Conservation (phyloP, 2,329 filamentous ascomycete genomes). For the Cladophialophora chaetospira region DNA sequence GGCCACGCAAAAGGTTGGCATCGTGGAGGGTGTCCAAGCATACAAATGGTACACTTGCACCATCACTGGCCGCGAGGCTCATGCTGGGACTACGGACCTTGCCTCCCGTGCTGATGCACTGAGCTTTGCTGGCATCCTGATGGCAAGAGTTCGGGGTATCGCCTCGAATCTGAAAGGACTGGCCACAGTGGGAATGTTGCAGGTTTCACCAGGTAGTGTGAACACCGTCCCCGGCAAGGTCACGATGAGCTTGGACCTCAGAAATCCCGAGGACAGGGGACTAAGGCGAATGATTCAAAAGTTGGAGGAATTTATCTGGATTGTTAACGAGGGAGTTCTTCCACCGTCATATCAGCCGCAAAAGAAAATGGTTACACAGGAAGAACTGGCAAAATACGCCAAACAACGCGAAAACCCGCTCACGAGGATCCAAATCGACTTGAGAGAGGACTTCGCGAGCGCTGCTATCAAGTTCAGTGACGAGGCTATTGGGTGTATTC, state of each 20-base stretch:
- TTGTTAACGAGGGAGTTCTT: constrained; percentile 57
- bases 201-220: constrained; percentile 66
- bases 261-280: constrained; percentile 26
- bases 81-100: constrained; percentile 75
- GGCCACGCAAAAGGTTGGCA: constrained; percentile 63
- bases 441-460: constrained; percentile 36
- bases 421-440: constrained; percentile 15
- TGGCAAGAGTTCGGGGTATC: constrained; percentile 64
- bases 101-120: constrained; percentile 67
- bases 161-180: constrained; percentile 61
- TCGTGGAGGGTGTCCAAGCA: constrained; percentile 72
- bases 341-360: no score
- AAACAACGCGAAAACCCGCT: constrained; percentile 5
- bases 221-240: constrained; percentile 74
- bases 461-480: constrained; percentile 66
- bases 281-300: constrained; percentile 21
- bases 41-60: constrained; percentile 73
- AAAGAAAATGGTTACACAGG: no score
- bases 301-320: constrained; percentile 3
- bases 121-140: constrained; percentile 67
- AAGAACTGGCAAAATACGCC: neutral
- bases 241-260: constrained; percentile 31
- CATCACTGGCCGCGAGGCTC: constrained; percentile 67
- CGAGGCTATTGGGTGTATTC: constrained; percentile 67
- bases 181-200: constrained; percentile 70